Evolutionary conservation across 2,329 filamentous ascomycete genomes (phyloP), one percentile per base, ranked within the genome.

Genomic region (Nothomitra cinnamomea): DNA sequence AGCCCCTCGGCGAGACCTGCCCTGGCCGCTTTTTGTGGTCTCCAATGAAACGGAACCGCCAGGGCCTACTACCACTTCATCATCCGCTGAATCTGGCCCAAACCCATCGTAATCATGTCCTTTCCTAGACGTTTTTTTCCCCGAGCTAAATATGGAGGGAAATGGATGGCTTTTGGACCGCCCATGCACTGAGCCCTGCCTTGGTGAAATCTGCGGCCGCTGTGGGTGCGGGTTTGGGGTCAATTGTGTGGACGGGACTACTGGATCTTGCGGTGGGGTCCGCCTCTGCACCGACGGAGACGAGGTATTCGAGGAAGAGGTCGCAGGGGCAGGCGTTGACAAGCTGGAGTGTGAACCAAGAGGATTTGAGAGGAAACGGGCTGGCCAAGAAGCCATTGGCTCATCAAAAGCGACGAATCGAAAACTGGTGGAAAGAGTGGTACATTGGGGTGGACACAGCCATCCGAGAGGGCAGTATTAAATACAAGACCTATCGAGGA

Each of bases 141-240:
- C 80, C 57, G 69, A 68, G 32, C 76, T 73, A 62, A 89, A 86
- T 32, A 88, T 67, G 17, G 79, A 81, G 6, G 85, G 82, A 58
- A 90, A 84, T 10, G 86, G 85, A 61, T 90, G 82, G 72, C 86
- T 92, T 70, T 84, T 78, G 54, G 86, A 89, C 53, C 85, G 79
- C 25, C 70, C 68, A 65, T 82, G 79, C 45, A 61, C 59, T 40
- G 56, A 25, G 49, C 52, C 32, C 28, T 43, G 28, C 21, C 38
- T 38, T 17, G 49, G n/a, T 13, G 38, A 52, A 25, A 53, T 57
- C 54, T 59, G 56, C 43, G 60, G 42, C n/a, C 52, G 22, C 15
- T 17, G 41, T 7, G 28, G 36, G n/a, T 35, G n/a, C 3, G 42
- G 7, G 22, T 52, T n/a, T 19, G 47, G n/a, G 10, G 47, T 22